Base-by-base conservation (phyloP, 768 basidiomycete genomes). In the Pleurotus salmoneostramineus region DNA sequence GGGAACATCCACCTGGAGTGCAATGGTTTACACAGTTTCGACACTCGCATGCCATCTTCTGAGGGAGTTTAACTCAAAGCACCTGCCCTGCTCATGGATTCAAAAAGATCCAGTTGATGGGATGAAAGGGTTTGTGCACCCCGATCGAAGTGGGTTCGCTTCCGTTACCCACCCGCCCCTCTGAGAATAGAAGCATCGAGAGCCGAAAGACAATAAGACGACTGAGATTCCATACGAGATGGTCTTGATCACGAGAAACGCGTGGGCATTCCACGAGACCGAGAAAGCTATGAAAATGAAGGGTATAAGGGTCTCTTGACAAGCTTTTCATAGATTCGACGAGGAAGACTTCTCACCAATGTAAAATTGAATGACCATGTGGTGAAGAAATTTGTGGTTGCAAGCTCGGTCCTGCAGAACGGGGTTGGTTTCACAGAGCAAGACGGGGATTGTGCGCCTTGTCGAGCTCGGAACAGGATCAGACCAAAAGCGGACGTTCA, bases 151-250 rank as follows among this genome's bases (percentile, higher is more conserved):
- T 27, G 36, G 12, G 48, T 17, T 54, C 21, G 21, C 21, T 54
- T 15, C 7, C 27, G 40, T 40, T 55, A 42, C 52, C 40, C 52
- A 55, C 40, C 40, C 17, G 52, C 33, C 48, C 48, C 21, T 27
- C 21, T 27, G 21, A 27, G 21, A 27, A 27, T 27, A 49, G 17
- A 31, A 49, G 48, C 6, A 27, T 49, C 48, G 48, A 31, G 7
- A 15, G 15, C 33, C 40, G 52, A 55, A 55, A 55, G 52, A 55
- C 52, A 55, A 55, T 55, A 55, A 55, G 52, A 37, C 12, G 11
- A 21, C 35, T 36, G 17, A 10, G 33, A 11, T 34, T 7, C 33
- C 11, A 31, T 6, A 32, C 48, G 21, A 27, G 21, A 27, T 27
- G 21, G 21, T 27, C 33, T 17, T 32, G 48, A 49, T 49, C 33